phyloP scores from a whole-genome alignment of 192 early-diverging fungal species.

The Rhizophagus prolifer region DNA sequence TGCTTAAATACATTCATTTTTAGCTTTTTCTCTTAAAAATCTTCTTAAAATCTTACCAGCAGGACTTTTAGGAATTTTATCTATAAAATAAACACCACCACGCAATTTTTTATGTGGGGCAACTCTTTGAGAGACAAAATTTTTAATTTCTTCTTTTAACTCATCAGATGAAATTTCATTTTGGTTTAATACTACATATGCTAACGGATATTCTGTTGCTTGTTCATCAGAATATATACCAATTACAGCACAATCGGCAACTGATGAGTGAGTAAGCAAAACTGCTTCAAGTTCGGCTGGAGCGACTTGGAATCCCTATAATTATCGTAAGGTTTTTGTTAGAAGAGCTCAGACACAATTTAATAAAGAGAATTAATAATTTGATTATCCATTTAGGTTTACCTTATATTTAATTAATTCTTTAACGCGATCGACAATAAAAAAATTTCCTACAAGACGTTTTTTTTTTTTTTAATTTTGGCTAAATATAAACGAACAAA shows the following conservation, averaged over 20 bases:
- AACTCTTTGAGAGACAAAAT: slow-evolving; percentile 61
- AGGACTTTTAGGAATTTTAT: slow-evolving; percentile 72
- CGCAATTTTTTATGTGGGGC: slow-evolving; percentile 76
- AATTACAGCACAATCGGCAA: slow-evolving; percentile 74
- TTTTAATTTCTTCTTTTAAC: slow-evolving; percentile 45
- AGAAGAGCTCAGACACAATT: too few relatives aligned
- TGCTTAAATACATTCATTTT: neutral
- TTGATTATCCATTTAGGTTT: slow-evolving; percentile 34
- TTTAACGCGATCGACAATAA: slow-evolving; percentile 79
- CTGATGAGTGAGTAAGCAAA: slow-evolving; percentile 65
- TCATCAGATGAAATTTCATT: slow-evolving; percentile 43
- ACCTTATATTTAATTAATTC: slow-evolving; percentile 93
- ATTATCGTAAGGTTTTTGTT: neutral
- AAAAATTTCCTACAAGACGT: slow-evolving; percentile 43
- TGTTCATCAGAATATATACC: slow-evolving; percentile 59
- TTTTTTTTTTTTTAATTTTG: too few relatives aligned
- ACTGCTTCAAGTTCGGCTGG: slow-evolving; percentile 87
- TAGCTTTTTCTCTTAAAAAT: slow-evolving; percentile 53
- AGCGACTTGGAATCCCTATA: slow-evolving; percentile 65
- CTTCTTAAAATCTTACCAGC: slow-evolving; percentile 84
- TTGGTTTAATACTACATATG: slow-evolving; percentile 64
- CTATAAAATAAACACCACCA: slow-evolving; percentile 74
- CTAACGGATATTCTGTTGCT: slow-evolving; percentile 75
- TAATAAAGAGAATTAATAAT: neutral
- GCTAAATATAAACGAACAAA: too few relatives aligned